Conservation (phyloP, 495 filamentous ascomycete species). For the Achaetomiella virescens region DNA sequence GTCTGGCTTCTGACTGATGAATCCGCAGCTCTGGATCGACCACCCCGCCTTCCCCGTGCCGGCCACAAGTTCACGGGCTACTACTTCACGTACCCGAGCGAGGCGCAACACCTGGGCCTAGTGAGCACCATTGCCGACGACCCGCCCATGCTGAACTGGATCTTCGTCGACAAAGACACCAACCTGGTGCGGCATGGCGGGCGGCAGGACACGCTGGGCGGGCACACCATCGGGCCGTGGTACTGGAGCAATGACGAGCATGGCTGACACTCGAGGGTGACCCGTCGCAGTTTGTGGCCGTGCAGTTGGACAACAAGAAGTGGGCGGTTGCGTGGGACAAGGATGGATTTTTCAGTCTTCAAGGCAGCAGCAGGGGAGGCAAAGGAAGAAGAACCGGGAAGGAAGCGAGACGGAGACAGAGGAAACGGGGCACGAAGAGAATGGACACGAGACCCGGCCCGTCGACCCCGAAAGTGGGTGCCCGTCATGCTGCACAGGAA, state of each 20-base stretch:
- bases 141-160: slow-evolving; percentile 59
- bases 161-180: slow-evolving; percentile 54
- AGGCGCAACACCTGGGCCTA: slow-evolving; percentile 49
- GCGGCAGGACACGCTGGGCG: slow-evolving; percentile 38
- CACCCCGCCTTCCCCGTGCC: slow-evolving; percentile 38
- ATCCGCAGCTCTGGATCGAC: slow-evolving; percentile 39
- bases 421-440: slow-evolving; percentile 17
- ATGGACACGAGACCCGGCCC: not conserved
- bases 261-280: slow-evolving; percentile 47
- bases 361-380: too few relatives aligned
- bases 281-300: slow-evolving; percentile 35
- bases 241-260: slow-evolving; percentile 49
- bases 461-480: slow-evolving; percentile 18
- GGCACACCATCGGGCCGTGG: slow-evolving; percentile 52
- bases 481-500: slow-evolving; percentile 27
- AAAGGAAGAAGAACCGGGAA: too few relatives aligned
- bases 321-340: slow-evolving; percentile 43
- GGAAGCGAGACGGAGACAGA: slow-evolving; percentile 27
- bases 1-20: slow-evolving; percentile 2
- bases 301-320: slow-evolving; percentile 36
- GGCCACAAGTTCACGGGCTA: slow-evolving; percentile 53
- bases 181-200: slow-evolving; percentile 50
- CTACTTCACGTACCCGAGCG: slow-evolving; percentile 53
- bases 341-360: slow-evolving; percentile 28
- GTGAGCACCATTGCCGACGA: slow-evolving; percentile 54